phyloP scores from a whole-genome alignment of 1,284 basidiomycete genomes.

The Trichosporon asahii region DNA sequence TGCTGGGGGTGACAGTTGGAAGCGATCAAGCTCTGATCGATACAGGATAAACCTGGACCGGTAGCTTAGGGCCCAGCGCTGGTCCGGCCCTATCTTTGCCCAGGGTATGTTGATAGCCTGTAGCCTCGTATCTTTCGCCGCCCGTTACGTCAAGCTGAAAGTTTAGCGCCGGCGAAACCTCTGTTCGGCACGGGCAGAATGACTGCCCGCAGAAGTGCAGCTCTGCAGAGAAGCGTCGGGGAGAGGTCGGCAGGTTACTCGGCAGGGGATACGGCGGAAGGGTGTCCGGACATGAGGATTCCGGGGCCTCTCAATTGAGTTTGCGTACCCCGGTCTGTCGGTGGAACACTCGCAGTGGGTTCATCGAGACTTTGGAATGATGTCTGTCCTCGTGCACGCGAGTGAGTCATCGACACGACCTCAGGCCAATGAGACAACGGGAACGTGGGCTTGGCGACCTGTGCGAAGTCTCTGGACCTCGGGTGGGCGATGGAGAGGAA shows the following conservation, averaged over 20 bases:
- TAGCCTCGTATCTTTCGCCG: background rate
- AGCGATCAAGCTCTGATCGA: background rate
- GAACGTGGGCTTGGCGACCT: background rate
- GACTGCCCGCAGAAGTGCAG: too few relatives aligned
- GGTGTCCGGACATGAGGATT: background rate
- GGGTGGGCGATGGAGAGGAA: too few relatives aligned
- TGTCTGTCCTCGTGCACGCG: background rate
- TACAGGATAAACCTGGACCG: background rate
- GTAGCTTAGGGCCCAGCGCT: background rate
- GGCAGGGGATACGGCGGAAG: background rate
- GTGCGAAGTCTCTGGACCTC: background rate
- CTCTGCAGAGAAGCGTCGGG: too few relatives aligned
- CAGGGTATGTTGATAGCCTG: background rate
- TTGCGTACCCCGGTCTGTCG: background rate
- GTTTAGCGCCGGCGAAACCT: background rate
- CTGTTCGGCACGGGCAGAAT: background rate
- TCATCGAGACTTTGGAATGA: background rate
- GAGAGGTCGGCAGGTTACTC: background rate
- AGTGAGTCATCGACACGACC: background rate
- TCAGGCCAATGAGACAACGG: background rate
- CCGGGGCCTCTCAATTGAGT: background rate
- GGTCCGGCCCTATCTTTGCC: background rate
- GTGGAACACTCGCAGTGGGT: background rate
- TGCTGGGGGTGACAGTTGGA: background rate
- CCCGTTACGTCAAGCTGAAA: background rate